These are phyloP conservation scores for Camellia oleifera DNA, from an alignment of 179 eudicot genomes.

Conservation along the genomic window DNA sequence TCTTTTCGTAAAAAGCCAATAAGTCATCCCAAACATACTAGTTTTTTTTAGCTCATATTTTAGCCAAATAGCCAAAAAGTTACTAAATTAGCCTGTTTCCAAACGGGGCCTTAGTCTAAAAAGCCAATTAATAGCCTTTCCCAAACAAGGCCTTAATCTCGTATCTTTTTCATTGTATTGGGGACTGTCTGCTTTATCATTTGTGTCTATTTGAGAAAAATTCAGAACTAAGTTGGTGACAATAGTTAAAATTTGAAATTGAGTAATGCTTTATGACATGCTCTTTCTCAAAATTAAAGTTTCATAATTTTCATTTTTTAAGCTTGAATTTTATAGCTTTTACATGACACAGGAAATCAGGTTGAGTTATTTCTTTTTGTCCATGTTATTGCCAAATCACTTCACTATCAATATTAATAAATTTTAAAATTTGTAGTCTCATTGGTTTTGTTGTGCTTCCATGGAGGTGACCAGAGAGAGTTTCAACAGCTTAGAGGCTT, in stretches of 20 bases:
- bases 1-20: too few relatives aligned
- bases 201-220: neutral
- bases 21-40: too few relatives aligned
- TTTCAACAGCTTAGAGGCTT: neutral
- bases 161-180: neutral
- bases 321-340: neutral
- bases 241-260: neutral
- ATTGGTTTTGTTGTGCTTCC: neutral
- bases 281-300: neutral
- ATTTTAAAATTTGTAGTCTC: neutral
- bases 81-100: too few relatives aligned
- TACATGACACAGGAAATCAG: neutral
- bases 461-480: neutral
- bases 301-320: neutral
- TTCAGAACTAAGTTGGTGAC: neutral
- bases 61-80: too few relatives aligned
- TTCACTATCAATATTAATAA: neutral
- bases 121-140: too few relatives aligned
- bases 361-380: neutral
- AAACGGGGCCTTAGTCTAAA: too few relatives aligned
- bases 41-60: too few relatives aligned
- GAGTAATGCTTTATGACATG: neutral
- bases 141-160: neutral
- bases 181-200: neutral
- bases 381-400: neutral